Base-by-base conservation (phyloP, 371 early-diverging fungal species). In the Actinomucor elegans region DNA sequence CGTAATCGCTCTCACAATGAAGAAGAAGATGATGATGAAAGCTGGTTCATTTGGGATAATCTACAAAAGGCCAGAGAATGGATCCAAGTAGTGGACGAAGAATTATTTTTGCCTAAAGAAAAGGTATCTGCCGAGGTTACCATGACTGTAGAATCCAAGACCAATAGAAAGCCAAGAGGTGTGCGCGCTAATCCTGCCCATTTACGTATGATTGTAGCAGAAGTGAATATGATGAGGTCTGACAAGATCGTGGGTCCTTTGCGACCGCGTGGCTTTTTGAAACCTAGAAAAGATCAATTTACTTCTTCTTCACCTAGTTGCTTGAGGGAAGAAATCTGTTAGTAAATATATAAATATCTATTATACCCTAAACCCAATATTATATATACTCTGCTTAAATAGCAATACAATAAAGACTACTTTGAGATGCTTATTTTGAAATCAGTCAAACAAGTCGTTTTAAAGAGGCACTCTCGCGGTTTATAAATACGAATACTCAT, bases 141-240 rank as follows among this genome's bases (percentile, higher is more conserved):
- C n/a, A 23, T 33, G n/a, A 27, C 42, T 9, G 35, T 10, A 14
- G 17, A 52, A 8, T 17, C 10, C 33, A 32, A 32, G 15, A 20
- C 24, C n/a, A n/a, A 26, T 24, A 7, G 26, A 14, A 46, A 57
- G 32, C 37, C 27, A 17, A 66, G 83, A 26, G 76, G 78, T 33
- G 62, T 63, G 4, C 71, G 83, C 4, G 65, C 75, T 37, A 83
- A 83, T 48, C 31, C 76, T 10, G 79, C 65, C 28, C 74, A 83
- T 61, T 53, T 83, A 48, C 71, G 83, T 21, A 83, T 79, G 77
- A 74, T 83, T 57, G 79, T 80, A 7, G 71, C 75, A 4, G 80
- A 83, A 56, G 59, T 80, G 28, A 71, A 75, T 27, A 83, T 83
- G 83, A 80, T 83, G 67, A 75, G 80, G 8, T 56, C 78, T 1